Conservation (phyloP, 2,329 filamentous ascomycete genomes). For the Ceratocystis cacaofunesta region DNA sequence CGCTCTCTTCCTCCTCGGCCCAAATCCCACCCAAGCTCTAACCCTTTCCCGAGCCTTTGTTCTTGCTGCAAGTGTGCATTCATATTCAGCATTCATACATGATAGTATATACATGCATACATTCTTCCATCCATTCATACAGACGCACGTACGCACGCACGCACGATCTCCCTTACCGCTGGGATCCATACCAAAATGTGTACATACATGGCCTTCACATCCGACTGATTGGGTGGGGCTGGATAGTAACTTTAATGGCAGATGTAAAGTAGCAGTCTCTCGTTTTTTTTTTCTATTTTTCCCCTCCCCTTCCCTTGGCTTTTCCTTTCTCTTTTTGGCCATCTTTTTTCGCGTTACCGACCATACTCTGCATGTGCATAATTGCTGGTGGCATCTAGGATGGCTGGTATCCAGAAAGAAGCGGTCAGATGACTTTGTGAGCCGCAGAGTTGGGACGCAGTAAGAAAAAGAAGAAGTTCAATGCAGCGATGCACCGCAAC, state of each 20-base stretch:
- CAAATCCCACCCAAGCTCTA: not conserved
- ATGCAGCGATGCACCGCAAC: too few species aligned
- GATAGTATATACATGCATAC: not conserved
- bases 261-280: not conserved
- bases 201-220: not conserved
- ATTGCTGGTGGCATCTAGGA: not conserved
- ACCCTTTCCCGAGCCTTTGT: not conserved
- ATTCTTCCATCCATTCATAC: not conserved
- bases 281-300: not conserved
- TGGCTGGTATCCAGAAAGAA: not conserved
- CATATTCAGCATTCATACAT: not conserved
- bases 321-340: not conserved
- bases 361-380: constrained; percentile 5
- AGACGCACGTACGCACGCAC: not conserved
- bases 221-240: not conserved
- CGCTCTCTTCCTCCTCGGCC: not conserved
- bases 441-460: not conserved
- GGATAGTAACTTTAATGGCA: not conserved
- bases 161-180: not conserved
- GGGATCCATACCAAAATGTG: constrained; percentile 1
- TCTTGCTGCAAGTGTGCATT: not conserved
- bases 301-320: not conserved
- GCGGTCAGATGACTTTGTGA: not conserved
- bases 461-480: too few species aligned
- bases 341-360: not conserved